These are phyloP conservation scores for Leishmania aethiopica DNA, from an alignment of 208 protist species.

Conservation along the genomic window DNA sequence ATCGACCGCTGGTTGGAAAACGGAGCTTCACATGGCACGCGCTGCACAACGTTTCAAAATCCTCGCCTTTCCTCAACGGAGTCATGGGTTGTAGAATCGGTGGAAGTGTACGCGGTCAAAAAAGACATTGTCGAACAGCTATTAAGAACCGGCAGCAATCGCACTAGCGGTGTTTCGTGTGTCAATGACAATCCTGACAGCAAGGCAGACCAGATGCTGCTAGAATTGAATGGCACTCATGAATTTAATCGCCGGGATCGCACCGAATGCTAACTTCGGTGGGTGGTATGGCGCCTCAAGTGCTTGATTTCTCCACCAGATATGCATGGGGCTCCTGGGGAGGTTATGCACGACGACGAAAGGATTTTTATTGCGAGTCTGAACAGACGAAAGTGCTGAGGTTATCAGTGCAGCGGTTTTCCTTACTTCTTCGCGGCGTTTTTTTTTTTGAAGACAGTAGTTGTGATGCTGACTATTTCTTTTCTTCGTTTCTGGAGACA, in stretches of 20 bases:
- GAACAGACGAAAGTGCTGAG: background rate
- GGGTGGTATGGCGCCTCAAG: background rate
- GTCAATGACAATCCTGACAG: conserved; percentile 31
- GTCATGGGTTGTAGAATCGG: conserved; percentile 47
- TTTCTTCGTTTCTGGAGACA: background rate
- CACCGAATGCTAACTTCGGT: conserved; percentile 25
- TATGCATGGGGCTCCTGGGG: background rate
- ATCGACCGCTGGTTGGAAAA: conserved; percentile 73
- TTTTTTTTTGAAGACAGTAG: background rate
- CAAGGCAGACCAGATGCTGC: conserved; percentile 47
- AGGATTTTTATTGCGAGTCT: background rate
- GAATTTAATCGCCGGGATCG: conserved; percentile 50
- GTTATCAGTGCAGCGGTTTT: background rate
- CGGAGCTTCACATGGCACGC: conserved; percentile 40
- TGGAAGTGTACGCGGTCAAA: conserved; percentile 69
- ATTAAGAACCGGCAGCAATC: background rate
- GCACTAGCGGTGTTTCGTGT: conserved; percentile 13
- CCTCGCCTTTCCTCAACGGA: conserved; percentile 48
- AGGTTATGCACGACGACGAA: background rate
- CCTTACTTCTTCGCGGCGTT: background rate
- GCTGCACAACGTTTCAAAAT: conserved; percentile 62
- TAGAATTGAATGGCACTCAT: conserved; percentile 59
- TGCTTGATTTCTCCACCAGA: background rate
- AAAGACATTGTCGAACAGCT: conserved; percentile 34
- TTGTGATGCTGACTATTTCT: background rate